Conservation (phyloP, 1,284 basidiomycete species). For the Phellopilus nigrolimitatus region DNA sequence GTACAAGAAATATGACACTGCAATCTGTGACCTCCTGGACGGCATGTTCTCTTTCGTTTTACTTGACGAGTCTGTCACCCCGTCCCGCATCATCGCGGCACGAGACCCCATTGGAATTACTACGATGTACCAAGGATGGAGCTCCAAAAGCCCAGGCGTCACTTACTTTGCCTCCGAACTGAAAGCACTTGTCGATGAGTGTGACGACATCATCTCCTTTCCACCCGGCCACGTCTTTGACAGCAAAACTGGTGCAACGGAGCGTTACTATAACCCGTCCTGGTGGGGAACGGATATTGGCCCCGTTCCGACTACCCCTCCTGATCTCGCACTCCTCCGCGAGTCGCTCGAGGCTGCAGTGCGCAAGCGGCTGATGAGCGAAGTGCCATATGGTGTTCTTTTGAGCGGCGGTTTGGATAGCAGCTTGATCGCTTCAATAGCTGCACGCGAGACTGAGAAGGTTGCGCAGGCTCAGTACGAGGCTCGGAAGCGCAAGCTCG, state of each 20-base stretch:
- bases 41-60: slow-evolving; percentile 99
- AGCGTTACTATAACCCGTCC: slow-evolving; percentile 78
- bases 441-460: slow-evolving; percentile 95
- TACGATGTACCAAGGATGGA: slow-evolving; percentile 96
- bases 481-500: slow-evolving; percentile 54
- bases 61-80: slow-evolving; percentile 87
- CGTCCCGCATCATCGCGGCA: slow-evolving; percentile 89
- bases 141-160: slow-evolving; percentile 78
- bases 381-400: slow-evolving; percentile 97
- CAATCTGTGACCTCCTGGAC: slow-evolving; percentile 79
- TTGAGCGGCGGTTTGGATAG: slow-evolving; percentile 95
- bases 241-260: slow-evolving; percentile 70
- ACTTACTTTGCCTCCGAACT: slow-evolving; percentile 96
- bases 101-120: slow-evolving; percentile 98
- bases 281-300: slow-evolving; percentile 74
- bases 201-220: slow-evolving; percentile 93
- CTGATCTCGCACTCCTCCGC: slow-evolving; percentile 70
- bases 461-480: slow-evolving; percentile 78
- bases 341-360: slow-evolving; percentile 90
- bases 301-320: slow-evolving; percentile 58
- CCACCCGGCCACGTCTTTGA: slow-evolving; percentile 97
- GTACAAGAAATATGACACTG: slow-evolving; percentile 83
- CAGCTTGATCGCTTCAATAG: slow-evolving; percentile 94
- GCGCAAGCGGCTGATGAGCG: slow-evolving; percentile 95
- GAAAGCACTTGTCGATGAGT: slow-evolving; percentile 89